These are phyloP conservation scores for Pleurozium schreberi DNA, from an alignment of 225 moss, liverwort and hornwort genomes.

Conservation along the genomic window DNA sequence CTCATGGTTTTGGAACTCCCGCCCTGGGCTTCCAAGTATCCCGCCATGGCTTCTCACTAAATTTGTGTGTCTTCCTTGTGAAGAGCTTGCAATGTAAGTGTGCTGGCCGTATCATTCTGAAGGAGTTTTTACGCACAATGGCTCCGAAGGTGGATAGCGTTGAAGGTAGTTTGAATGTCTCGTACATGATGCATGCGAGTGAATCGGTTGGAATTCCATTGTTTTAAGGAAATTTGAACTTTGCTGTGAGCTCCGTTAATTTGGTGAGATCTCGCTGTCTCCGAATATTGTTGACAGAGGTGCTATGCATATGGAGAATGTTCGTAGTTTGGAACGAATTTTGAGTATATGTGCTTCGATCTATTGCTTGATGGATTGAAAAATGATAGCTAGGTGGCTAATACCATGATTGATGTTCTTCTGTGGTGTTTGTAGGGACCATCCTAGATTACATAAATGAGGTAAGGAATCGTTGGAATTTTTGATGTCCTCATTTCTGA, in stretches of 20 bases:
- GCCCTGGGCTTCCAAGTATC: not conserved
- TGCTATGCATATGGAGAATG: not conserved
- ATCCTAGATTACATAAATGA: constrained; percentile 67
- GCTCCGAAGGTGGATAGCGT: constrained; percentile 34
- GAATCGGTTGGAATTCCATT: not conserved
- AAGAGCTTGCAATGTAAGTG: not conserved
- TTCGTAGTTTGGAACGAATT: not conserved
- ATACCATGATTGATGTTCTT: not conserved
- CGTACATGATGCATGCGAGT: not conserved
- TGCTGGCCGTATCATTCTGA: not conserved
- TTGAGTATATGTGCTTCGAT: not conserved
- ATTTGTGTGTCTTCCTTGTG: not conserved
- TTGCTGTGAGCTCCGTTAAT: not conserved
- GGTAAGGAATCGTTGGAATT: constrained; percentile 13
- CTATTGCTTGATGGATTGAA: not conserved
- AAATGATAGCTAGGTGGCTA: not conserved
- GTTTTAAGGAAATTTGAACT: not conserved
- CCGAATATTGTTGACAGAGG: not conserved
- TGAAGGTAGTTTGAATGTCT: constrained; percentile 10
- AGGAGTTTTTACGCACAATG: not conserved
- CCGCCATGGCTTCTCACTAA: not conserved
- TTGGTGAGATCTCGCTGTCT: not conserved
- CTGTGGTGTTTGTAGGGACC: constrained; percentile 31
- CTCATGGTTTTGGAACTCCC: not conserved
- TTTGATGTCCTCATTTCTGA: not conserved